phyloP scores from a whole-genome alignment of 768 basidiomycete species.

The Roridomyces roridus region DNA sequence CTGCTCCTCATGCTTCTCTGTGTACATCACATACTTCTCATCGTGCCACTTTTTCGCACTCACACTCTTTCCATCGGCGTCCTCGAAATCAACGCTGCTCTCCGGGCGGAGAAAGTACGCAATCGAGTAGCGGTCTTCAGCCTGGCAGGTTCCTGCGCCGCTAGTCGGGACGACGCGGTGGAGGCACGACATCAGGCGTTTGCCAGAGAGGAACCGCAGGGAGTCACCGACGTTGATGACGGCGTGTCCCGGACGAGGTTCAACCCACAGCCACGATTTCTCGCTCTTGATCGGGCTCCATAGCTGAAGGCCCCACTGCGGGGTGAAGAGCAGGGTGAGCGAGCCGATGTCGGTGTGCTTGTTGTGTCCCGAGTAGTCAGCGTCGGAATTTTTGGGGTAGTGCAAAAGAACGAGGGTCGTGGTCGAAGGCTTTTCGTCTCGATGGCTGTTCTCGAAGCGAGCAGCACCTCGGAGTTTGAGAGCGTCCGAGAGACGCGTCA shows the following conservation, averaged over 20 bases:
- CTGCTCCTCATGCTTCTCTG: constrained; percentile 14
- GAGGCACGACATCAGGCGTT: constrained; percentile 13
- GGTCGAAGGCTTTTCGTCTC: constrained; percentile 15
- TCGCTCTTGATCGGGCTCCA: background rate
- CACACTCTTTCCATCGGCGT: constrained; percentile 11
- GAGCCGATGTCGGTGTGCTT: constrained; percentile 22
- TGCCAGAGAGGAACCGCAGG: constrained; percentile 18
- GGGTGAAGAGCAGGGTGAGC: constrained; percentile 13
- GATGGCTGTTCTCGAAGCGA: constrained; percentile 16
- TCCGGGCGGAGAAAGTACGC: constrained; percentile 19
- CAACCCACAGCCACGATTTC: constrained; percentile 11
- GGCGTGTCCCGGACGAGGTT: constrained; percentile 14
- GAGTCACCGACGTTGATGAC: constrained; percentile 22
- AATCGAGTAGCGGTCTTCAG: constrained; percentile 18
- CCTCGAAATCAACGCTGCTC: constrained; percentile 9
- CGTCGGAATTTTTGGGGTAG: constrained; percentile 14
- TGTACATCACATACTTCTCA: constrained; percentile 19
- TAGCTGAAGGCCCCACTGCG: constrained; percentile 18
- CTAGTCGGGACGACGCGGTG: constrained; percentile 14
- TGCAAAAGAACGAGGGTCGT: constrained; percentile 17
- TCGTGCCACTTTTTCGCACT: constrained; percentile 18
- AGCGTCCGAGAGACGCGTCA: constrained; percentile 15
- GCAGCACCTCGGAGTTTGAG: constrained; percentile 2
- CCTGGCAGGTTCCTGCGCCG: constrained; percentile 3
- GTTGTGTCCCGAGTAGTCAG: constrained; percentile 19